phyloP scores from a whole-genome alignment of 1,139 yeast genomes.

The Yamadazyma diospyri region DNA sequence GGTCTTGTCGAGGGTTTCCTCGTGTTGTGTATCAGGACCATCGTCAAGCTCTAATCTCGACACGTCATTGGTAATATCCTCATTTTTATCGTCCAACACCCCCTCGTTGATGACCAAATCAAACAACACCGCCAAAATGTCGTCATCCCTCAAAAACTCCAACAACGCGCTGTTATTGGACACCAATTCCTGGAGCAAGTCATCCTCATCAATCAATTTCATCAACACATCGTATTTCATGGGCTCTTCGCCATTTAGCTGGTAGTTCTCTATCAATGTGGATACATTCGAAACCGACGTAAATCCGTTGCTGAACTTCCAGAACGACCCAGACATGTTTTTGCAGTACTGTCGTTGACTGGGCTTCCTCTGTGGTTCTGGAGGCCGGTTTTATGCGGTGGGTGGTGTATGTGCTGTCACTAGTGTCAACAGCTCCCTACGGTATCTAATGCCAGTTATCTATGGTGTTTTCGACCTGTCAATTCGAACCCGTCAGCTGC shows the following conservation, averaged over 20 bases:
- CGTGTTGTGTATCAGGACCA: constrained; percentile 12
- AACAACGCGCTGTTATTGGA: constrained; percentile 79
- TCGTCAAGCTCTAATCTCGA: constrained; percentile 13
- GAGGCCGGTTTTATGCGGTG: too few species aligned
- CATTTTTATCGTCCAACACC: constrained; percentile 23
- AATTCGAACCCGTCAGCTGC: too few species aligned
- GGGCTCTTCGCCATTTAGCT: constrained; percentile 24
- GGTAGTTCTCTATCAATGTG: constrained; percentile 60
- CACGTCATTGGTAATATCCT: constrained; percentile 15
- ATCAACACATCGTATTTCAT: constrained; percentile 34
- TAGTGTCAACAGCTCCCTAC: too few species aligned
- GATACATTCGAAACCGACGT: constrained; percentile 73
- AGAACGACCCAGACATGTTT: constrained; percentile 74
- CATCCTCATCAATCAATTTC: constrained; percentile 81
- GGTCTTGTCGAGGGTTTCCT: constrained; percentile 10
- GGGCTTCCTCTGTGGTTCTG: neutral
- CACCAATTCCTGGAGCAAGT: constrained; percentile 76
- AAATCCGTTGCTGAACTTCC: constrained; percentile 89
- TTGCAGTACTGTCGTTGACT: neutral
- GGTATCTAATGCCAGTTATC: too few species aligned
- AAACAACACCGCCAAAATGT: constrained; percentile 61
- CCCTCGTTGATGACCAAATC: constrained; percentile 59
- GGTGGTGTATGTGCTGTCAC: too few species aligned
- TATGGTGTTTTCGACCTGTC: too few species aligned
- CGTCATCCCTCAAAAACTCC: constrained; percentile 76